Evolutionary conservation across 2,329 filamentous ascomycete genomes (phyloP).

Genomic region (Colletotrichum aenigma): DNA sequence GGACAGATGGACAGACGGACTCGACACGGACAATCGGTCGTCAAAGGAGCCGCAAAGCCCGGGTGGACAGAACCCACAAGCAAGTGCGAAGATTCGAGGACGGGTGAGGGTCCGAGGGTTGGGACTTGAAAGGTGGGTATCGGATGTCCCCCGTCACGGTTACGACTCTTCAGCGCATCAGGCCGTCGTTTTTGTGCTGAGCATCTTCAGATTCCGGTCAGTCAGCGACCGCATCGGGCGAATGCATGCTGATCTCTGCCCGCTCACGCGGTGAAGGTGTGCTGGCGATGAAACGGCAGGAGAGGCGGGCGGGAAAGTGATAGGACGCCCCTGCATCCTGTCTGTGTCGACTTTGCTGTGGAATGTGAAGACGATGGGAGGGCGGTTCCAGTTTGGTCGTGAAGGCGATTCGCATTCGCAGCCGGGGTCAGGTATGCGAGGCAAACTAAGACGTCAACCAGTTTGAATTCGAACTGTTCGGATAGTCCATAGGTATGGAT

Average conservation of each 20-base stretch:
- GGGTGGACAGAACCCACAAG: not conserved
- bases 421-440: not conserved
- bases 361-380: not conserved
- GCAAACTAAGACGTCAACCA: not conserved
- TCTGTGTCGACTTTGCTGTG: not conserved
- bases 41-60: not conserved
- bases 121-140: not conserved
- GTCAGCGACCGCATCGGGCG: not conserved
- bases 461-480: not conserved
- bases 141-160: not conserved
- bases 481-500: not conserved
- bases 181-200: not conserved
- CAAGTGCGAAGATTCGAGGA: not conserved
- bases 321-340: slow-evolving; percentile 1
- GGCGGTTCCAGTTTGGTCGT: not conserved
- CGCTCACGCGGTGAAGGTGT: not conserved
- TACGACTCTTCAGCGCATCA: not conserved
- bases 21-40: not conserved
- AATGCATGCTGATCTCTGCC: not conserved
- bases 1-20: not conserved
- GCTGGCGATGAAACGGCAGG: slow-evolving; percentile 5
- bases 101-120: slow-evolving; percentile 10
- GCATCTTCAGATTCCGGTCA: not conserved
- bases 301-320: not conserved
- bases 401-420: not conserved